Conservation (phyloP, 2,329 filamentous ascomycete species). For the Nemania diffusa region DNA sequence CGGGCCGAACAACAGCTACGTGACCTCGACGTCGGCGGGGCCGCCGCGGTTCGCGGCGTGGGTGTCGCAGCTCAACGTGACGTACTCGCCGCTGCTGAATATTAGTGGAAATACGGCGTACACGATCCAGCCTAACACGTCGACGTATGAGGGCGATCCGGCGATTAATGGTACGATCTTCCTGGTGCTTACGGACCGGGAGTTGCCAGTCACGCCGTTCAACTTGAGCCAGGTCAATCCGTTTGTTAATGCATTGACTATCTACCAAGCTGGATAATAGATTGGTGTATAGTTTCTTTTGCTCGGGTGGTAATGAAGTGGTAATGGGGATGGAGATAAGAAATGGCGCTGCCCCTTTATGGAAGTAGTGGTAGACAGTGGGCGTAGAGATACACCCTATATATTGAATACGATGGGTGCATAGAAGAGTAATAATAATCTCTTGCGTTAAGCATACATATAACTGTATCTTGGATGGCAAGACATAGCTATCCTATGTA, state of each 20-base stretch:
- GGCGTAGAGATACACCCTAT: no score
- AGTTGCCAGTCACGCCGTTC: slow-evolving; percentile 78
- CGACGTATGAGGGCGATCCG: slow-evolving; percentile 74
- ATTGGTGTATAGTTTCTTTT: background rate
- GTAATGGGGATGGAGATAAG: no score
- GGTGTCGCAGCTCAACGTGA: slow-evolving; percentile 81
- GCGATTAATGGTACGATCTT: slow-evolving; percentile 83
- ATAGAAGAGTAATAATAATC: no score
- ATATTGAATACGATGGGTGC: no score
- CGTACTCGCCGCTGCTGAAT: slow-evolving; percentile 71
- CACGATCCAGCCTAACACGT: slow-evolving; percentile 77
- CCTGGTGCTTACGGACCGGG: slow-evolving; percentile 75
- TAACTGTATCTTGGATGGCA: no score
- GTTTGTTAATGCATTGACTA: slow-evolving; percentile 76
- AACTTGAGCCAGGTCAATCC: slow-evolving; percentile 80
- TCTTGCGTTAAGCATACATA: no score
- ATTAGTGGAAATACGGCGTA: slow-evolving; percentile 66
- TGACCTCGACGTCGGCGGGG: slow-evolving; percentile 70
- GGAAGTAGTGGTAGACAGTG: no score
- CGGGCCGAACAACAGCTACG: slow-evolving; percentile 85
- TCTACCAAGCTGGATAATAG: slow-evolving; percentile 80
- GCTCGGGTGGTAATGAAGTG: background rate
- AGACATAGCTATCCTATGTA: no score
- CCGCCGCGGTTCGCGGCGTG: slow-evolving; percentile 76
- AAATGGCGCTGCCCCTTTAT: no score